Base-by-base conservation (phyloP, 2,329 filamentous ascomycete species). In the Clonostachys solani region DNA sequence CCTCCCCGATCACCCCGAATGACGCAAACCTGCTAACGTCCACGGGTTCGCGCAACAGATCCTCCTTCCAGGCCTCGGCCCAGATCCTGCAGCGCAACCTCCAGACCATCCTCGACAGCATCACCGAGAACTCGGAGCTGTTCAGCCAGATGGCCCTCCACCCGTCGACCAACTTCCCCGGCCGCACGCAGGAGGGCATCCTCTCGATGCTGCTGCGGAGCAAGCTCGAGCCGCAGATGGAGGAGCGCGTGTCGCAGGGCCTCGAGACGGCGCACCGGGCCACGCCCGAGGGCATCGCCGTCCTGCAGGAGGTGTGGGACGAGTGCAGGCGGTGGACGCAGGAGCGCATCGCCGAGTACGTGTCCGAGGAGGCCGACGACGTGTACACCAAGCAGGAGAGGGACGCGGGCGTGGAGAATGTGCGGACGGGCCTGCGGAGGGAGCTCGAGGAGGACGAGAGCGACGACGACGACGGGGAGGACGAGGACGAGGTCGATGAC, bases 221-320 rank as follows among this genome's bases (percentile, higher is more conserved):
- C 67, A 94, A 94, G 62, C 77, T 91, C 43, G 89, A 94, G 54
- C 88, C 89, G 0, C 76, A 81, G 19, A 83, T 91, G 16, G 87
- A 92, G 60, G 81, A 84, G 48, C 84, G 86, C 68, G 83, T 92
- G 23, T 78, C 82, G 18, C 71, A 82, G 45, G 86, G 83, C 2
- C 77, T 80, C 35, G 72, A 72, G 49, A 69, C 71, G 29, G 72
- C 72, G 12, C 60, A 56, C 15, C 54, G 61, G 23, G 63, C 60
- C 5, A 74, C 50, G 56, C 70, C 71, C 2, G 75, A 84, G 45
- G 70, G 69, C 29, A 52, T 71, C 13, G 59, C 57, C 2, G 56
- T 56, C 29, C 64, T 84, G 37, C 71, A 77, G 45, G 73, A 77
- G 41, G 65, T 87, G n/a, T 87, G 83, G 82, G 58, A 62, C 33